Base-by-base conservation (phyloP, 345 rosid genomes). In the Dimocarpus longan region DNA sequence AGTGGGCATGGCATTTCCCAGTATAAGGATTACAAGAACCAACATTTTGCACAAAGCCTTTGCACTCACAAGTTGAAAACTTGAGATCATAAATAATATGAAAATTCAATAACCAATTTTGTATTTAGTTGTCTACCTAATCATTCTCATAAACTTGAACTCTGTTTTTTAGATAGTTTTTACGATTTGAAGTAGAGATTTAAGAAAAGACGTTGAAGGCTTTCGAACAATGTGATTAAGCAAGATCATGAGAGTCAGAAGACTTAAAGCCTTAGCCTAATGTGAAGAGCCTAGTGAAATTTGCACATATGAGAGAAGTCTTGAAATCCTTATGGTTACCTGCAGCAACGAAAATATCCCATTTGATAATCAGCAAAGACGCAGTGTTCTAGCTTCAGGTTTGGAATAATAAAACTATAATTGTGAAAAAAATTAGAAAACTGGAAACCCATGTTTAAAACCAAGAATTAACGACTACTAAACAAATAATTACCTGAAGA, bases 191-290 rank as follows among this genome's bases (percentile, higher is more conserved):
- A 95, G 99, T 71, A 96, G 90, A 46, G 95, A 82, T 86, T 91
- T 94, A 70, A 91, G 84, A 82, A 94, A 97, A 69, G 90, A 81
- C 26, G 72, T 79, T 0, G 97, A 96, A 46, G 98, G 94, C 81
- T 72, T 94, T 32, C 97, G 86, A 39, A 90, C 87, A 0, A 93
- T 94, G 83, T 96, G 99, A 79, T 86, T 94, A 72, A 96, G 94
- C 81, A 93, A 81, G 22, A 96, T 78, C 94, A 93, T 84, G 37
- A 92, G 79, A 46, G 97, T 89, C 76, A 91, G 68, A 70, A 93
- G 97, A 54, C 97, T 94, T 71, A 94, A 75, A 16, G 97, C 97
- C 57, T 97, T 97, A 8, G 94, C 97, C 78, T 93, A 94, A 81
- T 93, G 98, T 32, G 97, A 95, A 22, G 89, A 80, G 59, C 97